Base-by-base conservation (phyloP, 441 rosid genomes). In the Eutrema salsugineum region DNA sequence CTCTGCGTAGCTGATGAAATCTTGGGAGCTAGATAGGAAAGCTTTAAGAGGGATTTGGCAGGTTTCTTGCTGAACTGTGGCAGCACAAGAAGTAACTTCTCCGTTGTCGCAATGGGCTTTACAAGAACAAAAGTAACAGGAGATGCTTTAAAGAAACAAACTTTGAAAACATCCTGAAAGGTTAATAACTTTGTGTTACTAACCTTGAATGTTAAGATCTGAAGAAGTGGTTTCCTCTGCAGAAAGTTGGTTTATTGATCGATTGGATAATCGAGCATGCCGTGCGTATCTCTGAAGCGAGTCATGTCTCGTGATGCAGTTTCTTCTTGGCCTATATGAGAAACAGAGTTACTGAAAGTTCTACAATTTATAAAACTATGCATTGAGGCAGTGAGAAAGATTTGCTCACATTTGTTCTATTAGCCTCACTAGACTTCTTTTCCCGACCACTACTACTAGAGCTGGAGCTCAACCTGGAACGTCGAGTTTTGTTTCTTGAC, bases 121-220 rank as follows among this genome's bases (percentile, higher is more conserved):
- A 59, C 68, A 62, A 55, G 33, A 56, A 43, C 16, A 75, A 17
- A 24, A 11, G 0, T 44, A 43, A 38, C 42, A 67, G 58, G 32
- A 40, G 8, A 28, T 39, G 46, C 38, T 33, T 12, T 30, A 44
- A 53, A 39, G 42, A 47, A 43, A 27, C 43, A 12, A 17, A 48
- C 43, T 20, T 11, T 43, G 43, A 59, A 27, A 50, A 17, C 57
- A 19, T 19, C 8, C 27, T 66, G 24, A 28, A 27, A 66, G 9
- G 36, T 51, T 51, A 16, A 60, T 39, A 60, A 36, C n/a, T 15
- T 30, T 28, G 35, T 43, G 9, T 57, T 51, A 27, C 8, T 70
- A 81, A 94, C 97, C 95, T 88, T 68, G 82, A 76, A 64, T 75
- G 71, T 32, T 75, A 75, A 71, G 38, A 64, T 79, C 76, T 8